Percentiles rank a stretch among this genome's conserved stretches.
These are phyloP conservation scores for Allium cepa DNA, from an alignment of 106 monocot species.

Conservation along the genomic window DNA sequence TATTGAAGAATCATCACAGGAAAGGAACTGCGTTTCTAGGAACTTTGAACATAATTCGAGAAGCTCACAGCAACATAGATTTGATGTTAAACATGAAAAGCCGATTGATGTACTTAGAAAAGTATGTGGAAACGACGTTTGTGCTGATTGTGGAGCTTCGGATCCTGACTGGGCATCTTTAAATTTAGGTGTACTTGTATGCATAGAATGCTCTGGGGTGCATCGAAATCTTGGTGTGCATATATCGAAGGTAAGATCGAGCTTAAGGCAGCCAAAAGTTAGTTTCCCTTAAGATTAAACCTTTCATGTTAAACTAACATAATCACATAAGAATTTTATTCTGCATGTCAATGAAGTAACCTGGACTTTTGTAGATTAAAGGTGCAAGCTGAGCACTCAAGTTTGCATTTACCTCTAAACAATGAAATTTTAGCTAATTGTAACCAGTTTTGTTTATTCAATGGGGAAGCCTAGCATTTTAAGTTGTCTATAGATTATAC, in stretches of 20 bases:
- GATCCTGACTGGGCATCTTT: slow-evolving; percentile 93
- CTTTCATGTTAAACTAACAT: no score
- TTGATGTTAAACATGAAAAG: slow-evolving; percentile 47
- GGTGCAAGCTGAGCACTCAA: no score
- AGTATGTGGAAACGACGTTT: slow-evolving; percentile 61
- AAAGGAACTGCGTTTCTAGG: slow-evolving; percentile 32
- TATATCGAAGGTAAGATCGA: slow-evolving; percentile 53
- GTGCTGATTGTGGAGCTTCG: slow-evolving; percentile 77
- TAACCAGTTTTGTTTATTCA: neutral
- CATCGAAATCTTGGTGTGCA: slow-evolving; percentile 80
- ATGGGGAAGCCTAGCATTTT: no score
- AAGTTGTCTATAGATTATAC: slow-evolving; percentile 23
- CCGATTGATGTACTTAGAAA: slow-evolving; percentile 55
- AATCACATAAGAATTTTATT: no score
- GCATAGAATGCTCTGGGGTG: slow-evolving; percentile 88
- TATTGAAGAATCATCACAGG: slow-evolving; percentile 31
- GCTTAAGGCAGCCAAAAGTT: neutral
- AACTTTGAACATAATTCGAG: slow-evolving; percentile 25
- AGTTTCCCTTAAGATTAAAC: no score
- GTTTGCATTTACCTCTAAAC: no score
- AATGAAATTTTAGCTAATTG: neutral
- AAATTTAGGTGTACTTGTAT: slow-evolving; percentile 76
- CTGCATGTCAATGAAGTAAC: no score
- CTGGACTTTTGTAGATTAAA: no score
- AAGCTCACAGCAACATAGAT: slow-evolving; percentile 31